Percentiles rank a stretch among this genome's conserved stretches.
phyloP scores from a whole-genome alignment of 768 basidiomycete genomes.

The Leccinum barrowsii region DNA sequence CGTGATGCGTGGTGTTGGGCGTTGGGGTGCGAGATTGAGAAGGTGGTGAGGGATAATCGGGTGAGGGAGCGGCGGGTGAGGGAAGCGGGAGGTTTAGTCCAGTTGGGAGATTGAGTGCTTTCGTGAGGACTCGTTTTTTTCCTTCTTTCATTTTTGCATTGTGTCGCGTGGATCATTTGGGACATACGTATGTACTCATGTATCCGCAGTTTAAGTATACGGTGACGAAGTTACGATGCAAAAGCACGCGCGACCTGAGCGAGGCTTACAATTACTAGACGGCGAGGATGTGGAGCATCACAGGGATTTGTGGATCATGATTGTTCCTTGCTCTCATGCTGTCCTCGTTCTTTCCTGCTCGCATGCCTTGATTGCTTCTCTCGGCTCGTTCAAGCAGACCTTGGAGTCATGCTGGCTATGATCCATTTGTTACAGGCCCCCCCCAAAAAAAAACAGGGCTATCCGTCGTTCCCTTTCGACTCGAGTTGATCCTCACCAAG shows the following conservation, averaged over 20 bases:
- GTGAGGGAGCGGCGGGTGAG: slow-evolving; percentile 65
- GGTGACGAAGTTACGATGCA: background rate
- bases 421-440: background rate
- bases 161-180: background rate
- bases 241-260: background rate
- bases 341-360: background rate
- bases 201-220: background rate
- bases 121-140: background rate
- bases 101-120: slow-evolving; percentile 18
- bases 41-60: slow-evolving; percentile 56
- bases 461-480: background rate
- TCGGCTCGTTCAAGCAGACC: background rate
- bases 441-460: background rate
- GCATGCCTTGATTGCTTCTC: background rate
- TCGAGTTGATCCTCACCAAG: background rate
- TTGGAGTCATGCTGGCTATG: background rate
- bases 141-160: background rate
- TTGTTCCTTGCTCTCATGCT: background rate
- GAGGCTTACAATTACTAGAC: background rate
- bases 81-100: slow-evolving; percentile 56
- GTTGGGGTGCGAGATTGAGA: slow-evolving; percentile 86
- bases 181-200: background rate
- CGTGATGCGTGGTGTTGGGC: slow-evolving; percentile 96
- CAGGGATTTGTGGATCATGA: background rate
- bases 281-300: background rate